Evolutionary conservation across 2,329 filamentous ascomycete genomes (phyloP).

Genomic region (Colletotrichum sp.): DNA sequence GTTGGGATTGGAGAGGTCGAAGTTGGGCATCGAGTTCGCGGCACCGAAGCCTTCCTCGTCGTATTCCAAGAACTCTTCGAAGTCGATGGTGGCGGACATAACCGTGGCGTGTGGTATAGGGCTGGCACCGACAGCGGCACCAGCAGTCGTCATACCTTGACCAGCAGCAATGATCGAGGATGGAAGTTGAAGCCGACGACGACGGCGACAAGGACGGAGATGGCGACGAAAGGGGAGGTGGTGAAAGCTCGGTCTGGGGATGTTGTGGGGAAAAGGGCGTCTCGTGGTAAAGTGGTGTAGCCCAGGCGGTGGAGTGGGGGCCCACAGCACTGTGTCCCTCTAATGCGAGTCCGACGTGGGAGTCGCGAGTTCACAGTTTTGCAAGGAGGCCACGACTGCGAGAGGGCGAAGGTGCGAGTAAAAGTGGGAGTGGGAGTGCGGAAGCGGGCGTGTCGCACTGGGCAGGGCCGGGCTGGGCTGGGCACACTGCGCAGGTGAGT

Average conservation of each 20-base stretch:
- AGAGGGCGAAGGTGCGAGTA: background rate
- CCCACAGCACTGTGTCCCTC: conserved; percentile 18
- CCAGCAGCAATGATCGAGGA: conserved; percentile 9
- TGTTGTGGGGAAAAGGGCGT: conserved; percentile 23
- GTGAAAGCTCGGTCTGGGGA: conserved; percentile 24
- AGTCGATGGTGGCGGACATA: conserved; percentile 33
- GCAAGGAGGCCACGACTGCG: background rate
- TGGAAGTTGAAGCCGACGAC: conserved; percentile 9
- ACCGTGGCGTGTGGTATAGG: conserved; percentile 43
- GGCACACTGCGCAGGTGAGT: background rate
- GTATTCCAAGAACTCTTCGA: conserved; percentile 40
- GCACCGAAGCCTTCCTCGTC: conserved; percentile 40
- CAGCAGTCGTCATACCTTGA: conserved; percentile 26
- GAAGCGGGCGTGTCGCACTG: conserved; percentile 8
- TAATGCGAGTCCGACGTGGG: conserved; percentile 18
- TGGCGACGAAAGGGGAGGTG: conserved; percentile 17
- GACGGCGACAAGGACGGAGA: conserved; percentile 9
- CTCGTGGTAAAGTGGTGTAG: conserved; percentile 22
- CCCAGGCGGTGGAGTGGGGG: conserved; percentile 22
- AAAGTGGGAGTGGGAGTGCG: background rate
- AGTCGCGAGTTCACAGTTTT: background rate
- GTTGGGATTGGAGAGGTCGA: conserved; percentile 42
- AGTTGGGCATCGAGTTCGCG: conserved; percentile 32
- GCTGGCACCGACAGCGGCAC: conserved; percentile 32
- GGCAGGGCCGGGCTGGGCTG: background rate